Evolutionary conservation across 2,329 filamentous ascomycete species (phyloP).

Genomic region (Sporothrix sp.): DNA sequence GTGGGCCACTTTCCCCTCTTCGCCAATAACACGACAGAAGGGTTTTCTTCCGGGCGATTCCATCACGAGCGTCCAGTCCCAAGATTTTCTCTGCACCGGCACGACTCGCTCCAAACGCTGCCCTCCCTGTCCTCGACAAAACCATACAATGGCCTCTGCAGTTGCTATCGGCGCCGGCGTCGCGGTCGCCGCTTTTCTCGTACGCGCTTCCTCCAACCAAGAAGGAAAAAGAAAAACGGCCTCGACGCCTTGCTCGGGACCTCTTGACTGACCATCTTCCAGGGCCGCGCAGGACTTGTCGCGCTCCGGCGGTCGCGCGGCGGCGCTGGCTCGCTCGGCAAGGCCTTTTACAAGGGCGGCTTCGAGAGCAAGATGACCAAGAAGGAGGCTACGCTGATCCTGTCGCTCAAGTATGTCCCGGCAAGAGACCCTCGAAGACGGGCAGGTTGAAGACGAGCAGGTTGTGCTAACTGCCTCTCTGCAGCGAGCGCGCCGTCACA

Average conservation of each 20-base stretch:
- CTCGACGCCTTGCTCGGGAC: conserved; percentile 8
- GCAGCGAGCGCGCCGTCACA: conserved; percentile 73
- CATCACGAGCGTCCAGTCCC: not conserved
- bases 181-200: conserved; percentile 56
- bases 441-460: no score
- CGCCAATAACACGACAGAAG: no score
- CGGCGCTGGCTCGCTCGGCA: conserved; percentile 69
- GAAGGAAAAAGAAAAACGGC: no score
- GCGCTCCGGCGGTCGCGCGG: conserved; percentile 76
- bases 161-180: conserved; percentile 50
- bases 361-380: conserved; percentile 93
- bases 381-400: conserved; percentile 80
- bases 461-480: not conserved
- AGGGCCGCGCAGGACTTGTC: conserved; percentile 89
- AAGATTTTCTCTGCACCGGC: conserved; percentile 1
- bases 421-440: no score
- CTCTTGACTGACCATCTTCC: conserved; percentile 16
- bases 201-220: conserved; percentile 24
- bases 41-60: not conserved
- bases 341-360: conserved; percentile 96
- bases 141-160: conserved; percentile 53
- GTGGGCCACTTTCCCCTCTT: not conserved
- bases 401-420: conserved; percentile 68
- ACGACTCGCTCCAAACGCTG: not conserved
- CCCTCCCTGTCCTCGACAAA: no score